Percentiles rank a stretch among this genome's conserved stretches.
phyloP scores from a whole-genome alignment of 257 asterid species.

The Vinca minor region DNA sequence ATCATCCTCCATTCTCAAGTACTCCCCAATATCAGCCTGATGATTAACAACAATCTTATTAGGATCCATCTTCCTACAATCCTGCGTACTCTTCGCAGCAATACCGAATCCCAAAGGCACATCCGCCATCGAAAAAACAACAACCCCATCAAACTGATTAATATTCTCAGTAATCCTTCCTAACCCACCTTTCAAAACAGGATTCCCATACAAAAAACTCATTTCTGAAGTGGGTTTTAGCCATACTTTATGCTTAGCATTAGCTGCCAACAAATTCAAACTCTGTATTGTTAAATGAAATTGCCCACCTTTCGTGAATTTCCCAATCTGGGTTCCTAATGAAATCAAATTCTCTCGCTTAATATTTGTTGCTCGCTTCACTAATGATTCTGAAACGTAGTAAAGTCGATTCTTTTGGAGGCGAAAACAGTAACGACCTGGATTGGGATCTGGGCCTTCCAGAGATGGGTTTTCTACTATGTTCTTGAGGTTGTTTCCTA shows the following conservation, averaged over 20 bases:
- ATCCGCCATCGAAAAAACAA: constrained; percentile 78
- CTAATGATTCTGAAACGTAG: constrained; percentile 78
- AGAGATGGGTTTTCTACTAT: constrained; percentile 72
- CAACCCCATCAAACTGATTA: constrained; percentile 73
- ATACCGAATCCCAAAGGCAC: constrained; percentile 82
- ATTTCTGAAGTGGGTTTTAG: constrained; percentile 79
- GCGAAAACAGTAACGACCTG: constrained; percentile 83
- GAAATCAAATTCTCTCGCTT: constrained; percentile 69
- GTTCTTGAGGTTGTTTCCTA: constrained; percentile 65
- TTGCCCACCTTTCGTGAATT: constrained; percentile 63
- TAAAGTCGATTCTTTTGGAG: constrained; percentile 67
- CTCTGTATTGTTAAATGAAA: constrained; percentile 63
- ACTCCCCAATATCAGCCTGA: constrained; percentile 83
- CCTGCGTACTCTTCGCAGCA: constrained; percentile 79
- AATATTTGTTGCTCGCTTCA: constrained; percentile 77
- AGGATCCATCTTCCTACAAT: constrained; percentile 81
- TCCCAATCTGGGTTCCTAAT: constrained; percentile 75
- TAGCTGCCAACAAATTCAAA: constrained; percentile 53
- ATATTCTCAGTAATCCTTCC: constrained; percentile 89
- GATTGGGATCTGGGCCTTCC: constrained; percentile 66
- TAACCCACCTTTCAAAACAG: constrained; percentile 81
- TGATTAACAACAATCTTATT: constrained; percentile 76
- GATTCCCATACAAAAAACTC: constrained; percentile 78
- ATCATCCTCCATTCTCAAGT: constrained; percentile 86
- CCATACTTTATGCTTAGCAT: constrained; percentile 89